phyloP scores from a whole-genome alignment of 768 basidiomycete species.

The Tricholoma sp. region DNA sequence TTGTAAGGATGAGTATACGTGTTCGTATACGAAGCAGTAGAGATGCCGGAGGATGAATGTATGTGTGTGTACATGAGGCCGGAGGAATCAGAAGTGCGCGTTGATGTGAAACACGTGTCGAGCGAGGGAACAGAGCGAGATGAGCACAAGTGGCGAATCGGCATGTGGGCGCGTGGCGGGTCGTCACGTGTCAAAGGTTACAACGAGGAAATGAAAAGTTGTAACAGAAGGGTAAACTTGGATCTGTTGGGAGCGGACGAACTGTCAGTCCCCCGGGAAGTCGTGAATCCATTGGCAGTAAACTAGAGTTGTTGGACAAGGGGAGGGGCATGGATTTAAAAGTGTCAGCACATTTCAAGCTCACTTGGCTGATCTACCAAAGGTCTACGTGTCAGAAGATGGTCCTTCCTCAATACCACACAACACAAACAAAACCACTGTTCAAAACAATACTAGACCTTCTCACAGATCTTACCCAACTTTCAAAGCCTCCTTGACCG shows the following conservation, averaged over 20 bases:
- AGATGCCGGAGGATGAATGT: no score
- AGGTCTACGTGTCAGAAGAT: background rate
- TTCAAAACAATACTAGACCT: background rate
- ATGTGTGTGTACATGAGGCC: no score
- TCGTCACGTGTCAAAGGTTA: no score
- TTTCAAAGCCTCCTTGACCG: conserved; percentile 37
- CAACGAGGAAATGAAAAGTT: no score
- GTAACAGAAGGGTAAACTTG: conserved; percentile 18
- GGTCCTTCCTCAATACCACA: background rate
- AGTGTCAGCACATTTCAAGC: conserved; percentile 44
- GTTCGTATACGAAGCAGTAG: no score
- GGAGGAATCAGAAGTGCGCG: no score
- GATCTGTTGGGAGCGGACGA: conserved; percentile 18
- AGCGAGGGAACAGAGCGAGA: no score
- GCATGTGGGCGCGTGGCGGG: no score
- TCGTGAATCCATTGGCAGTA: conserved; percentile 23
- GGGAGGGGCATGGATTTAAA: conserved; percentile 35
- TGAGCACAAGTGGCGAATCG: no score
- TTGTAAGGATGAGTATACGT: no score
- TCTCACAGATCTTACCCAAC: no score
- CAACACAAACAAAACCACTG: background rate
- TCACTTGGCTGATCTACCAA: conserved; percentile 35
- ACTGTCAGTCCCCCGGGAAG: conserved; percentile 48
- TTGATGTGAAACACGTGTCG: no score
- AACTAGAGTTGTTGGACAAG: background rate